phyloP scores from a whole-genome alignment of 495 filamentous ascomycete species.

The Aspergillus mulundensis region DNA sequence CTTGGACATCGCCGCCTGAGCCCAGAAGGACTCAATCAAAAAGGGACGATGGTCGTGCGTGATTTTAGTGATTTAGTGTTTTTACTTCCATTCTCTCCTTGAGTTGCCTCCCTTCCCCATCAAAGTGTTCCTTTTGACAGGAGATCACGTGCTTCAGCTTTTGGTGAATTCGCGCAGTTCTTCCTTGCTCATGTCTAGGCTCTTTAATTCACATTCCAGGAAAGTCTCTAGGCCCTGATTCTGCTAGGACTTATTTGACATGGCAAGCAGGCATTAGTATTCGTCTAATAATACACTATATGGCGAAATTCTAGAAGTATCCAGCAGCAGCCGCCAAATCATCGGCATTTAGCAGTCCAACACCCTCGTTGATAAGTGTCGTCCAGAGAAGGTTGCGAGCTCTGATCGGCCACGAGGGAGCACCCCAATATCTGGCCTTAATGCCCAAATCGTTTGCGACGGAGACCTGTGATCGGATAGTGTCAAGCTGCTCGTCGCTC shows the following conservation, averaged over 20 bases:
- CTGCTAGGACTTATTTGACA: background rate
- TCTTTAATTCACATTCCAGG: background rate
- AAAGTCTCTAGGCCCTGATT: too few relatives aligned
- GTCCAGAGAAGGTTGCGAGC: conserved; percentile 66
- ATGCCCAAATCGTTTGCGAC: conserved; percentile 61
- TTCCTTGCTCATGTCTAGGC: background rate
- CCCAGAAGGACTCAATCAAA: background rate
- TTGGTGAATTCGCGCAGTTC: background rate
- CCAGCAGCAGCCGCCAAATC: conserved; percentile 57
- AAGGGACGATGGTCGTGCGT: background rate
- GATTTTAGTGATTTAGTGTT: conserved; percentile 1
- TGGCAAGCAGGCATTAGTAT: background rate
- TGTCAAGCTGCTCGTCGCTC: conserved; percentile 49
- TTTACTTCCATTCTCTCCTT: conserved; percentile 5
- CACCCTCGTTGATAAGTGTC: conserved; percentile 61
- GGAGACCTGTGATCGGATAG: conserved; percentile 56
- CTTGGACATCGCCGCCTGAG: conserved; percentile 26
- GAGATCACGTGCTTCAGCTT: conserved; percentile 12
- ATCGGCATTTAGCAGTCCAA: conserved; percentile 73
- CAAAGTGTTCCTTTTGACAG: conserved; percentile 13
- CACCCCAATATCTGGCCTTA: conserved; percentile 68
- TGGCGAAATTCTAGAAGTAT: conserved; percentile 25
- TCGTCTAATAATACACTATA: background rate
- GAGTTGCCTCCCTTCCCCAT: background rate
- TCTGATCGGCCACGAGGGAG: conserved; percentile 63